Base-by-base conservation (phyloP, 768 basidiomycete species). In the Lyophyllum atratum region DNA sequence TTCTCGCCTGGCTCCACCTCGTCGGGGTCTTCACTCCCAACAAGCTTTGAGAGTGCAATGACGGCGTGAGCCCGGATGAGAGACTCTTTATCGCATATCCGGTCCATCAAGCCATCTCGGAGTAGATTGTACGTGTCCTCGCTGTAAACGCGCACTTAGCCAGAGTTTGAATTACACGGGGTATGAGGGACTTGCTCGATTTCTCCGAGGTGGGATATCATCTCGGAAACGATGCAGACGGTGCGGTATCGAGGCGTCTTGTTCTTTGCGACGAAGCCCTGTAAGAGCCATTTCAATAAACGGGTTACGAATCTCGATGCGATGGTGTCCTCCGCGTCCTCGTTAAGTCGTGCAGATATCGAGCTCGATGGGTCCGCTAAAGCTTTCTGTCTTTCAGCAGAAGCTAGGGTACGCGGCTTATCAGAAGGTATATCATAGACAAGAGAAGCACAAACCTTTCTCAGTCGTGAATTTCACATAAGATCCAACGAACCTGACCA, bases 211-310 rank as follows among this genome's bases (percentile, higher is more conserved):
- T 87, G 85, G 2, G 85, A 80, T 45, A 98, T 89, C 80, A 95
- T 86, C 64, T 93, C 88, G 0, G 91, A 87, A n/a, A 95, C 84
- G 21, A 92, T 74, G 52, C 91, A 89, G 0, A 93, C 80, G 48
- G 85, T 85, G 28, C 95, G 85, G 65, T 87, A 95, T 15, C 95
- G 83, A 22, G 91, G 87, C 45, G 81, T 80, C 76, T 97, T 98
- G 77, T 96, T 93, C 72, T 97, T 98, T 1, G 95, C 93, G 4
- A 79, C 65, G 71, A 95, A 95, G 2, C 95, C 95, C 60, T 85
- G 82, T 55, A 94, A 73, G 22, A 98, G 72, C 76, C 86, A 92
- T 47, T 81, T 81, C 42, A 95, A 74, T 8, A 94, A 73, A 39
- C 83, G 79, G 3, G 82, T 72, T 1, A 88, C 75, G 65, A 95